These are phyloP conservation scores for Rhododendron simsii DNA, from an alignment of 148 eudicot genomes.

Conservation along the genomic window DNA sequence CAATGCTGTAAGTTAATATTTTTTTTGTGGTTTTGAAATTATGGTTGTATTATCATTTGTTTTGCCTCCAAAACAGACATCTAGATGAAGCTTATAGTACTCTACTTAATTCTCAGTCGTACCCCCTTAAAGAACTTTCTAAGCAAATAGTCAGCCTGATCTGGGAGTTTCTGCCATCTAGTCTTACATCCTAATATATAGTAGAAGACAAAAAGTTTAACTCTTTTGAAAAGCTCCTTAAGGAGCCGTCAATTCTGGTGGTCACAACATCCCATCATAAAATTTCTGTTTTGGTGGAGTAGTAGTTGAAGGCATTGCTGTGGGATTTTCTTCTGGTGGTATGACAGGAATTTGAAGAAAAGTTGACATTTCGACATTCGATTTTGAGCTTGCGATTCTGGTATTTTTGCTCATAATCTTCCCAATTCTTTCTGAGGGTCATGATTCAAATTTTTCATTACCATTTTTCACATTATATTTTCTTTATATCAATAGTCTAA, in stretches of 20 bases:
- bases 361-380: background rate
- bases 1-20: constrained; percentile 65
- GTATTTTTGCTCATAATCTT: background rate
- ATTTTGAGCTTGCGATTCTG: background rate
- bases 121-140: background rate
- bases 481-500: too few relatives aligned
- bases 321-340: background rate
- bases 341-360: background rate
- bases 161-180: background rate
- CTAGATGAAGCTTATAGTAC: background rate
- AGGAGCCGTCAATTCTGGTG: background rate
- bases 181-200: background rate
- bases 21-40: background rate
- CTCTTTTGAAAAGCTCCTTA: background rate
- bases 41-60: background rate
- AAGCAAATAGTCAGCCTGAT: background rate
- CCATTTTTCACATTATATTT: background rate
- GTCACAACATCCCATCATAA: background rate
- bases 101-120: background rate
- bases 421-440: background rate
- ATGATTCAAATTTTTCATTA: background rate
- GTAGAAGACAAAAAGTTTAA: background rate
- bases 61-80: background rate
- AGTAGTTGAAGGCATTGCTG: background rate
- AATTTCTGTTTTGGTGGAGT: background rate